Conservation (phyloP, 2,329 filamentous ascomycete genomes). For the Immersiporthe knoxdaviesiana region DNA sequence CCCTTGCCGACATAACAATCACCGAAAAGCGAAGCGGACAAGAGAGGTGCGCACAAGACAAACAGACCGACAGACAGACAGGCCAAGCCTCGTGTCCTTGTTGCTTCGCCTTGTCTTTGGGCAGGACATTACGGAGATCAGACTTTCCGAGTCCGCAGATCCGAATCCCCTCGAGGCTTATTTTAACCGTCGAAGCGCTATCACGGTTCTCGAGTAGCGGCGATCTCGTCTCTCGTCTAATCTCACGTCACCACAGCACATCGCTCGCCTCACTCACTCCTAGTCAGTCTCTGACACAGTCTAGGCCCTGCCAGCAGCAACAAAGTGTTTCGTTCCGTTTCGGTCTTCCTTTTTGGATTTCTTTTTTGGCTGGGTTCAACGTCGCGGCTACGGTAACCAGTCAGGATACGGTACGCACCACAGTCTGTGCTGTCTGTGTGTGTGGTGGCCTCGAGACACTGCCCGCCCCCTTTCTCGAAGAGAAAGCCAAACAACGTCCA, state of each 20-base stretch:
- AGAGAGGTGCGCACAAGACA: not conserved
- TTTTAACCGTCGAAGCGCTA: not conserved
- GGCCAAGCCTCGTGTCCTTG: slow-evolving; percentile 18
- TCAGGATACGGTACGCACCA: not conserved
- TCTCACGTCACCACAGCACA: slow-evolving; percentile 8
- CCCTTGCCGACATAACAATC: not conserved
- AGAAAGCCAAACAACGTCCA: not conserved
- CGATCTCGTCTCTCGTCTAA: slow-evolving; percentile 1
- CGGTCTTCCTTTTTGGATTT: not conserved
- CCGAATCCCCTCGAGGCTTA: not conserved
- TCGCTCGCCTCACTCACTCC: not conserved
- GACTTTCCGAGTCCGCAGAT: slow-evolving; percentile 2
- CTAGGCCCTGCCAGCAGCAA: not conserved
- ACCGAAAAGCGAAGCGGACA: not conserved
- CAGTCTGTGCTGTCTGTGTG: not conserved
- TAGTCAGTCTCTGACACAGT: not conserved
- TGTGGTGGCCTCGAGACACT: not conserved
- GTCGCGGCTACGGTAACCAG: not conserved
- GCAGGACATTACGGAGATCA: not conserved
- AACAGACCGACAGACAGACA: not conserved
- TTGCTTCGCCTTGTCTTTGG: not conserved
- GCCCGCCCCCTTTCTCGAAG: not conserved
- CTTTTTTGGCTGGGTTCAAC: not conserved
- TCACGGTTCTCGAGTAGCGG: slow-evolving; percentile 9
- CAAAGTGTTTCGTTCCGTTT: slow-evolving; percentile 8